phyloP scores from a whole-genome alignment of 345 rosid genomes.

The Brassica cretica region DNA sequence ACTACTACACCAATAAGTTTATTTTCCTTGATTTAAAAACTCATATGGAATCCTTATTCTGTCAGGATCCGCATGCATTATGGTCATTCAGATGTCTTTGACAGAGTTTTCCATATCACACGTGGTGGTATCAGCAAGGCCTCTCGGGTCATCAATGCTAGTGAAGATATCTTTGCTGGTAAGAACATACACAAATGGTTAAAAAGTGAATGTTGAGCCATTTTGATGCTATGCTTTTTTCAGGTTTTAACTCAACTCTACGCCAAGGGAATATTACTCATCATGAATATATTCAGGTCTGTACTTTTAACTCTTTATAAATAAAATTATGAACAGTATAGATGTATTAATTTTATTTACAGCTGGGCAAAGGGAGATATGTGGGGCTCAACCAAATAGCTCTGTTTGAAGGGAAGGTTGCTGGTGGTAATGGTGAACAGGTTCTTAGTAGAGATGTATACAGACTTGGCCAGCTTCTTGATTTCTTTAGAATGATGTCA shows the following conservation, averaged over 20 bases:
- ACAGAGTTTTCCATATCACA: conserved; percentile 93
- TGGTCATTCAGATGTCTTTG: conserved; percentile 99
- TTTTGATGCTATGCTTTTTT: conserved; percentile 22
- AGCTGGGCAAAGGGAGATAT: conserved; percentile 98
- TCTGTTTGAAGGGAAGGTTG: conserved; percentile 94
- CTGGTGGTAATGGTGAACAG: conserved; percentile 98
- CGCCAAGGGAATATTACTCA: conserved; percentile 98
- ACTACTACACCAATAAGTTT: conserved; percentile 16
- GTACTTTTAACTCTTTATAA: conserved; percentile 19
- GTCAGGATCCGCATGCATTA: conserved; percentile 96
- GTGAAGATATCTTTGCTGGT: conserved; percentile 96
- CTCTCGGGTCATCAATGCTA: conserved; percentile 91
- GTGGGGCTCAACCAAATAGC: conserved; percentile 98
- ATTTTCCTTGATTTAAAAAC: conserved; percentile 13
- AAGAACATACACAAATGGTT: conserved; percentile 6
- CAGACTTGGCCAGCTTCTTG: conserved; percentile 98
- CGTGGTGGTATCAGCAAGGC: conserved; percentile 99
- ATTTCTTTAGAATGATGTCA: conserved; percentile 96
- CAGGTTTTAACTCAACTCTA: conserved; percentile 92
- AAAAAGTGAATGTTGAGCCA: conserved; percentile 7
- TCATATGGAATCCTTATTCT: conserved; percentile 10
- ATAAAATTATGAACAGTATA: neutral
- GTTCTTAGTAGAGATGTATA: conserved; percentile 95
- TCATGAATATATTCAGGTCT: conserved; percentile 96
- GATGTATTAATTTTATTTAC: conserved; percentile 30